Evolutionary conservation across 2,329 filamentous ascomycete species (phyloP), one percentile per base, ranked within the genome.

Genomic region (Aspergillus brasiliensis): DNA sequence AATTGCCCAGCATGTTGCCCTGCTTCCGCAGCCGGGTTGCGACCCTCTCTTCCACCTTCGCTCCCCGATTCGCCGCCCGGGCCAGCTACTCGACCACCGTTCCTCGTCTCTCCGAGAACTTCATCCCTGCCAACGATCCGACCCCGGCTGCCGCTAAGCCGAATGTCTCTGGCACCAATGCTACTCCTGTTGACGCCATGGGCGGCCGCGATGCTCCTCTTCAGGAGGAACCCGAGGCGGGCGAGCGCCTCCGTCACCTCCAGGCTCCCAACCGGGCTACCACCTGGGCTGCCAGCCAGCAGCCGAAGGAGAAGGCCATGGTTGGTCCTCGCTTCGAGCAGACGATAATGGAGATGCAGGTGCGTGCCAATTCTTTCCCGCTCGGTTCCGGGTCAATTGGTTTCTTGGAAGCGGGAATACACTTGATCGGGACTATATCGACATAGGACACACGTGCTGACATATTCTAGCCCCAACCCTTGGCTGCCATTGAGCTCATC

Each of bases 261-360:
- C 95, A 99, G 82, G 91, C 94, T 31, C 95, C 95, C 21, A 99
- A 99, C 82, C 87, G 92, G 64, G 80, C 83, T 61, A 86, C 80
- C 5, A 84, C 91, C 61, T 99, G 95, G 95, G 92, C 91, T 62
- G 81, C 86, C 73, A 96, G 87, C 80, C 95, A 99, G 84, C 86
- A 87, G 77, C 87, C 92, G 40, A 85, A 94, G 71, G 84, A 86
- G 56, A 79, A 87, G 77, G 95, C 92, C 56, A 99, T 99, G 94
- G 87, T 88, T 44, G 95, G 95, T 44, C 95, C 95, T 66, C 84
- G 94, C 69, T 99, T 99, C 73, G 95, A 99, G 83, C 94, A 98
- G 86, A 98, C 92, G 34, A 91, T 96, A 72, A 94, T 98, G 80
- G 87, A 89, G 69, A 81, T 89, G 67, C 95, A 99, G 91, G 94